A percentile compares a stretch with the other conserved stretches of the same genome.
Evolutionary conservation across 805 yeast species (phyloP).

Genomic region (Danielia reshetovae): DNA sequence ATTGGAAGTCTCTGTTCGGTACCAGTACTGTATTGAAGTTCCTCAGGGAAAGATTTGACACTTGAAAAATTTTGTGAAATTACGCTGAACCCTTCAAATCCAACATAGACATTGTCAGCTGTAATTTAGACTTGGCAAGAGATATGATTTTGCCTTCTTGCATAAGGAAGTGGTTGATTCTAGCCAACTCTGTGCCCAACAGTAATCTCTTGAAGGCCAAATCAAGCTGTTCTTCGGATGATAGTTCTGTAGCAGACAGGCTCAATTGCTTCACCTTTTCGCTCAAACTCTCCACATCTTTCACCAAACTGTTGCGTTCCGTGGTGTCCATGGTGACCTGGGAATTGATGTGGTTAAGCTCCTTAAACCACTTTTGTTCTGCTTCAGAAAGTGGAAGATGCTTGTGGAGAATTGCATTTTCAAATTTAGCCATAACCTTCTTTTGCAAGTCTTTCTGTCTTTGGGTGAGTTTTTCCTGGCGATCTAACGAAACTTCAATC

Average conservation of each 20-base stretch:
- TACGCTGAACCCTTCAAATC: not conserved
- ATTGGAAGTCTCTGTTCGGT: constrained; percentile 4
- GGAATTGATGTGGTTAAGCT: constrained; percentile 25
- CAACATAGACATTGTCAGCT: constrained; percentile 3
- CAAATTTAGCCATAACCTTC: constrained; percentile 21
- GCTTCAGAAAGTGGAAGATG: constrained; percentile 31
- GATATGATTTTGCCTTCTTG: constrained; percentile 19
- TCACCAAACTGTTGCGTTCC: constrained; percentile 5
- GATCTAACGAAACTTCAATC: constrained; percentile 13
- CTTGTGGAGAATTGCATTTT: constrained; percentile 16
- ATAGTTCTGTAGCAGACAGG: not conserved
- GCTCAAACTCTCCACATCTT: constrained; percentile 8
- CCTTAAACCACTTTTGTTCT: constrained; percentile 36
- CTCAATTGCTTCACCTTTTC: constrained; percentile 5
- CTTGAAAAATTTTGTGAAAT: no score
- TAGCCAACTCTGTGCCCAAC: constrained; percentile 12
- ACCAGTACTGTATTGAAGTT: constrained; percentile 2
- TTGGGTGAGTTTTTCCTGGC: constrained; percentile 20
- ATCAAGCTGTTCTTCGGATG: not conserved
- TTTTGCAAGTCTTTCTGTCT: constrained; percentile 20
- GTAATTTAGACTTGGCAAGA: constrained; percentile 13
- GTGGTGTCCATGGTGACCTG: not conserved
- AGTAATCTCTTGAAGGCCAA: constrained; percentile 11
- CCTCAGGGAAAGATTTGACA: constrained; percentile 1
- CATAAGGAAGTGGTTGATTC: constrained; percentile 17